Evolutionary conservation across 192 early-diverging fungal species (phyloP), one percentile per base, ranked within the genome.

Genomic region (Gamsiella multidivaricata): DNA sequence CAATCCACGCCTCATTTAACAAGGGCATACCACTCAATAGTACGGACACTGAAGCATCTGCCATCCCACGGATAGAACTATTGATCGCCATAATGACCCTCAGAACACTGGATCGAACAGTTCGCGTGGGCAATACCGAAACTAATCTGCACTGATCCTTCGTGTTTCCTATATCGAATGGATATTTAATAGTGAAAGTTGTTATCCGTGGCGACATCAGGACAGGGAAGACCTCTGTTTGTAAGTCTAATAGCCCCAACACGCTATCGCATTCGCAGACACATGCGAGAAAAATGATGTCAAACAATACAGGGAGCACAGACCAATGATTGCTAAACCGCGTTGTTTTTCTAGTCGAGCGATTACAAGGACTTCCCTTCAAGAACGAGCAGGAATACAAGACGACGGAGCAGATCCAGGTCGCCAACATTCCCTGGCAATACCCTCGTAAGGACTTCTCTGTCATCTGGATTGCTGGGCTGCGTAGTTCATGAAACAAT

Each of bases 361-460:
- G 87, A 26, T 60, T 88, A 4, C 87, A 88, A 54, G 87, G 87
- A 17, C 55, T 37, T 31, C 66, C 79, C 17, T 88, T 83, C 56
- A 42, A 42, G 9, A 57, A 53, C 26, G 73, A 61, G 33, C 75
- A 69, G 31, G 57, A 72, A 2, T 88, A 88, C 63, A 46, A 47
- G 28, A 75, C 87, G n/a, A 88, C 87, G n/a, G 69, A 80, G 26
- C 82, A 88, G 61, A 88, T 88, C 56, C 80, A 88, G 65, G 87
- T 88, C 5, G 82, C 85, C 18, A 88, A 88, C 51, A 87, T 88
- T 31, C 87, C 82, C 28, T 88, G 87, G 87, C 76, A 83, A 42
- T 84, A 88, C 61, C 71, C 80, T 61, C 82, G 85, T 87, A 79
- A 58, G 55, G 9, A 6, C 22, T 42, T n/a, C 12, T n/a, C n/a